Conservation (phyloP, 495 filamentous ascomycete species). For the Aspergillus biplanus region DNA sequence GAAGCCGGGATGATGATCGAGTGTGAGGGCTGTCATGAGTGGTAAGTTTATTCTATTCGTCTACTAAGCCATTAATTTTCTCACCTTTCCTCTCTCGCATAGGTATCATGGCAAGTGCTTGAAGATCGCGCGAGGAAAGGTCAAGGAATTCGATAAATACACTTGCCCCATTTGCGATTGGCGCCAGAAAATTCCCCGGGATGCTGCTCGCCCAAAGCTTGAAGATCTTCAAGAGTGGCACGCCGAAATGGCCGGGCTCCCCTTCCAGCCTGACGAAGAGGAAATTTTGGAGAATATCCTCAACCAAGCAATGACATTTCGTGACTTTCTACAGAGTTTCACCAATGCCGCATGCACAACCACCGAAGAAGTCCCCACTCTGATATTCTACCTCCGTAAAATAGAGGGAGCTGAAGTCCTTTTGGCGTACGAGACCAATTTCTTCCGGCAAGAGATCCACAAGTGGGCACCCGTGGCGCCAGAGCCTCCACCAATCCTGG, state of each 20-base stretch:
- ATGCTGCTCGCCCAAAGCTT: constrained; percentile 92
- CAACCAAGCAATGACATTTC: constrained; percentile 79
- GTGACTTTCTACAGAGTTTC: constrained; percentile 76
- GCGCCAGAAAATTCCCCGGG: constrained; percentile 96
- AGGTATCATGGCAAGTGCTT: constrained; percentile 98
- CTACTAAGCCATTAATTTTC: too few relatives aligned
- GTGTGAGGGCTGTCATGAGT: constrained; percentile 96
- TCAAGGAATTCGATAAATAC: constrained; percentile 98
- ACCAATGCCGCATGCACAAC: constrained; percentile 82
- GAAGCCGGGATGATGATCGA: constrained; percentile 99
- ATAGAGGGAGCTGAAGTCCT: constrained; percentile 98
- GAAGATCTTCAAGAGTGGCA: constrained; percentile 91
- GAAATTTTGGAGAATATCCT: constrained; percentile 82
- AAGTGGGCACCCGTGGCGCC: constrained; percentile 94
- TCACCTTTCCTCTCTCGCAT: constrained; percentile 14
- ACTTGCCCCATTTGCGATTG: constrained; percentile 98
- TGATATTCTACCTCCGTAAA: constrained; percentile 98
- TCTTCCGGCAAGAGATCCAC: constrained; percentile 94
- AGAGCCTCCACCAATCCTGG: constrained; percentile 75
- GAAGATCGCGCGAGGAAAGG: constrained; percentile 95
- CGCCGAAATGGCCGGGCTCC: constrained; percentile 77
- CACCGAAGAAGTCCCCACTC: constrained; percentile 80
- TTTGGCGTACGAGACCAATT: constrained; percentile 90
- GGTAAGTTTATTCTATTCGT: constrained; percentile 55
- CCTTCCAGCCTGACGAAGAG: constrained; percentile 97